Base-by-base conservation (phyloP, 805 yeast genomes). In the Lipomyces anomalus region DNA sequence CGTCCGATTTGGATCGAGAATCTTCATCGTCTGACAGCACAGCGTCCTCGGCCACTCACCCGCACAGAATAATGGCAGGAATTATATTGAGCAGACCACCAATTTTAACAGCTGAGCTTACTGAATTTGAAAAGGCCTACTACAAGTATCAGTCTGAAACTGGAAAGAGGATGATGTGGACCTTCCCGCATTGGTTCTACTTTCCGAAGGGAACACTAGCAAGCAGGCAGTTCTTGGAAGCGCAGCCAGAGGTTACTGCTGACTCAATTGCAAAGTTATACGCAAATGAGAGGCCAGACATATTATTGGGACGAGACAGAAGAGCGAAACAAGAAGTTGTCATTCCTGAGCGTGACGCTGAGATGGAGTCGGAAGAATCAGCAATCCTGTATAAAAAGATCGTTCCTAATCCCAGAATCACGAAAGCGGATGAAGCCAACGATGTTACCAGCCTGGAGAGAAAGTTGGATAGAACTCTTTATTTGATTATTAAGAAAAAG, bases 111-210 rank as follows among this genome's bases (percentile, higher is more conserved):
- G 82, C 84, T 7, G 90, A 84, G 49, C 68, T 80, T 43, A 71
- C 82, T 6, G 76, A 71, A 46, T 82, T 90, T 57, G 96, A 87
- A 57, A 60, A 70, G 48, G 79, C 79, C 42, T 92, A 82, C 65
- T 85, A 83, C 62, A 70, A 78, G 43, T 92, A 92, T 64, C 95
- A 89, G 65, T 76, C 79, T 42, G 95, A 85, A 63, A 72, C 92
- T 44, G 89, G 88, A 71, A 80, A 80, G 61, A 76, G 97, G 58
- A 72, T 92, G 56, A 88, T 89, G 95, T 88, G 96, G 95, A 88
- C 97, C 0, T 92, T 92, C 66, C 97, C 98, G 4, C 80, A 82
- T 57, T 87, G 87, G 76, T 89, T 79, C 62, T 92, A 89, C 68
- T 92, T 81, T 70, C 85, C 83, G 61, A 81, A 77, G 58, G 97